These are phyloP conservation scores for Pseudogymnoascus verrucosus DNA, from an alignment of 2,329 filamentous ascomycete genomes.

Conservation along the genomic window DNA sequence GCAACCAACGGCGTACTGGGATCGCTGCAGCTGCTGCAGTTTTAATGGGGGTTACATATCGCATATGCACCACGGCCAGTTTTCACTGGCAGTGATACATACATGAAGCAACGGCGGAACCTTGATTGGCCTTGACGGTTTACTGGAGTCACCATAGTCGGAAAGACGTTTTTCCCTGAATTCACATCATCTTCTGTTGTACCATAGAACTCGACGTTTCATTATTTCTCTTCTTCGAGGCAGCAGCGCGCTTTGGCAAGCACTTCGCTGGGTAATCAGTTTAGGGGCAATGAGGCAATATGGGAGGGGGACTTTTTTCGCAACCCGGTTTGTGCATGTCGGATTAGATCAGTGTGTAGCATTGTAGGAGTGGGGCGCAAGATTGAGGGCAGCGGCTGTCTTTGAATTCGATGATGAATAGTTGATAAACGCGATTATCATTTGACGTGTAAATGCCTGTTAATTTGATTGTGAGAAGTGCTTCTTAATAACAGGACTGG, in stretches of 20 bases:
- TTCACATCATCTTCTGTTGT: constrained; percentile 8
- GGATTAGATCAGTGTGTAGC: constrained; percentile 7
- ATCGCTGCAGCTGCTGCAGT: constrained; percentile 1
- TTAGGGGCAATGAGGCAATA: constrained; percentile 2
- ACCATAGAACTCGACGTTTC: constrained; percentile 7
- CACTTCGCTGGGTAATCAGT: constrained; percentile 6
- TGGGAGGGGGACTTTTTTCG: not conserved
- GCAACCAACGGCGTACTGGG: constrained; percentile 6
- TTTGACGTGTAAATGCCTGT: not conserved
- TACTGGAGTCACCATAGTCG: constrained; percentile 7
- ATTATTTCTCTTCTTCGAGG: constrained; percentile 6
- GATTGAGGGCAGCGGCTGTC: constrained; percentile 4
- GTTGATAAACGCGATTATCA: constrained; percentile 7
- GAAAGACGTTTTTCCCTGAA: constrained; percentile 6
- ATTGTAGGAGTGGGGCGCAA: constrained; percentile 6
- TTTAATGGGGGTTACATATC: constrained; percentile 8
- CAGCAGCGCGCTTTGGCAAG: constrained; percentile 5
- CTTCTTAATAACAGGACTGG: not conserved
- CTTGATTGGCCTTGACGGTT: constrained; percentile 3
- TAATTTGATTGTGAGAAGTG: not conserved
- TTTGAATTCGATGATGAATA: constrained; percentile 5
- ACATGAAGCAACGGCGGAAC: constrained; percentile 8
- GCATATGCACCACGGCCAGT: constrained; percentile 2
- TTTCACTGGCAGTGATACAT: constrained; percentile 5
- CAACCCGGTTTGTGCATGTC: constrained; percentile 3